These are phyloP conservation scores for Acarospora socialis DNA, from an alignment of 2,329 filamentous ascomycete species.

Conservation along the genomic window DNA sequence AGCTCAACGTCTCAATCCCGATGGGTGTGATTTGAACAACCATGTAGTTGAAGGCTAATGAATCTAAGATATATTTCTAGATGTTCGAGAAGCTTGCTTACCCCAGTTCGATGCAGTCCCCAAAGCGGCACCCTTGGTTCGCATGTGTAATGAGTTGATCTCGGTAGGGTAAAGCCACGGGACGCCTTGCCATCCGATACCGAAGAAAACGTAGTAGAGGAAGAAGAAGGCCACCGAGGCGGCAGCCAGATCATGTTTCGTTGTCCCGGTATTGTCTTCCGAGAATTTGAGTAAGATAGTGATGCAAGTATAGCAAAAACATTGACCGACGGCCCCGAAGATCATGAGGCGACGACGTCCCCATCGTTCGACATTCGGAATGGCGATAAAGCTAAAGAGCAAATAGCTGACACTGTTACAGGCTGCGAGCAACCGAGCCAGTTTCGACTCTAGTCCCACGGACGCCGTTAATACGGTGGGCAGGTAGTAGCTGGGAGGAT, in stretches of 20 bases:
- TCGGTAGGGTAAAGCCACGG: constrained; percentile 35
- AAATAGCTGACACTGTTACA: constrained; percentile 38
- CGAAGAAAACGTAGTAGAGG: constrained; percentile 41
- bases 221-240: constrained; percentile 38
- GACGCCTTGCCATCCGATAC: constrained; percentile 34
- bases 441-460: constrained; percentile 38
- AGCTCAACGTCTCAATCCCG: constrained; percentile 41
- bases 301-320: constrained; percentile 37
- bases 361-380: constrained; percentile 35
- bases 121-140: constrained; percentile 34
- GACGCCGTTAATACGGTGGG: constrained; percentile 45
- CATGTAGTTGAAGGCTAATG: constrained; percentile 68
- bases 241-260: constrained; percentile 12
- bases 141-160: constrained; percentile 35
- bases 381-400: constrained; percentile 32
- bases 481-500: constrained; percentile 39
- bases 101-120: constrained; percentile 40
- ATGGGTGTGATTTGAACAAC: constrained; percentile 55
- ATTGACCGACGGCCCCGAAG: constrained; percentile 39
- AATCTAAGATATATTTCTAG: too few species aligned
- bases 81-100: too few species aligned
- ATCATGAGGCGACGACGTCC: constrained; percentile 47
- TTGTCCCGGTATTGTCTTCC: constrained; percentile 23
- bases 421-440: constrained; percentile 41
- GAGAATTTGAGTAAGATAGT: constrained; percentile 35